Evolutionary conservation across 164 flowering plant species (phyloP), one percentile per base, ranked within the genome.

Genomic region (Platanus orientalis): DNA sequence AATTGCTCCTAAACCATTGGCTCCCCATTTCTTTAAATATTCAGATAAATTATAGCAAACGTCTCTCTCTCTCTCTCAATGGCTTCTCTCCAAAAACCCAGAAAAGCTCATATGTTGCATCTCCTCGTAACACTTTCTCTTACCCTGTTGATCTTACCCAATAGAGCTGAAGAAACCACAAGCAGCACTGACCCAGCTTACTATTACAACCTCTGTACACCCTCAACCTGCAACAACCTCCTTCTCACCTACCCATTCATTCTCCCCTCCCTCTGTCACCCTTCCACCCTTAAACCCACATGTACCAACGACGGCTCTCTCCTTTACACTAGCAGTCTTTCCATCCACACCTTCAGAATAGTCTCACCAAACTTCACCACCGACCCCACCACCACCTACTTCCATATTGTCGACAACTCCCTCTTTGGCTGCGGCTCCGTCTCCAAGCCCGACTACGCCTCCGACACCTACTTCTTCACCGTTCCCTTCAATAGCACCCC

Each of bases 181-280:
- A n/a, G n/a, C n/a, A 9, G 9, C 5, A 9, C 7, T 4, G 39
- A 5, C 39, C 39, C 61, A 1, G 32, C 61, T 27, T 57, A 57
- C 49, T 57, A 57, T 44, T 39, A 57, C 61, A 20, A 57, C 17
- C 47, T 19, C 0, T 57, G 61, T 44, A 13, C 61, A 7, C 61
- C 61, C 7, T 57, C 61, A 21, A 34, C 61, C 36, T 57, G 61
- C 20, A 44, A 44, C 21, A 12, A 21, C 6, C 39, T 44, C 61
- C n/a, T 36, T 45, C 61, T 57, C 45, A 42, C 12, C 6, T 34
- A 32, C 61, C 61, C 61, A 10, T 12, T 57, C 19, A 45, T 27
- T 4, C 9, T 20, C 7, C 12, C 36, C 26, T 6, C 45, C 9
- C 47, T 23, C 17, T 57, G 61, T 24, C 26, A 44, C 13, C 36